Conservation (phyloP, 202 grass and related monocot genomes). For the Panicum hallii region DNA sequence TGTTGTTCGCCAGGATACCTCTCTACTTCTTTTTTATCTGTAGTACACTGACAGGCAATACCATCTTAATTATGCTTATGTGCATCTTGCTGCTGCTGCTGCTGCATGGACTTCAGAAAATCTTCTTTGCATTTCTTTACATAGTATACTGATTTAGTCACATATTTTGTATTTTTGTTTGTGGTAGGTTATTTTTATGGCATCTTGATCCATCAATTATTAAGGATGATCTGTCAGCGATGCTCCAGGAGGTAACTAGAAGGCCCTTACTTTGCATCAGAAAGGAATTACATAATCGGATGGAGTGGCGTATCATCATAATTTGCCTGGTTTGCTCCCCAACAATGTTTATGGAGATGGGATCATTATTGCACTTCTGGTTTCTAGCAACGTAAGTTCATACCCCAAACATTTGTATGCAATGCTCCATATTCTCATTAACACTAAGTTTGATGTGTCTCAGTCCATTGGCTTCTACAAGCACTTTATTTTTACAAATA, state of each 20-base stretch:
- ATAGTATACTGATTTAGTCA: constrained; percentile 32
- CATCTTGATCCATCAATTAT: constrained; percentile 75
- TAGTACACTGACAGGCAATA: constrained; percentile 18
- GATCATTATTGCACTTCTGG: constrained; percentile 68
- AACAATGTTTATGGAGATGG: constrained; percentile 67
- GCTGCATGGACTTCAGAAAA: constrained; percentile 3
- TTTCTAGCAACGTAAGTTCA: constrained; percentile 80
- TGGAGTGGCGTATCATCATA: constrained; percentile 67
- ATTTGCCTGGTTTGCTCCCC: constrained; percentile 76
- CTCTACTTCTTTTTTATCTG: neutral
- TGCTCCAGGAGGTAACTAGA: constrained; percentile 60
- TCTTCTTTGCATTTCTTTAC: constrained; percentile 13
- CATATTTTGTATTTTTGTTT: constrained; percentile 42
- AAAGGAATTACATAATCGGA: constrained; percentile 67
- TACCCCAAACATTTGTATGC: constrained; percentile 25
- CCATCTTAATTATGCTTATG: constrained; percentile 24
- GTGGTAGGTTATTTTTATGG: constrained; percentile 67
- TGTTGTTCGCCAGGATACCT: neutral
- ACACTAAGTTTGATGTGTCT: constrained; percentile 27
- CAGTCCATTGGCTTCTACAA: constrained; percentile 17
- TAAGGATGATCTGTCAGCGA: constrained; percentile 70
- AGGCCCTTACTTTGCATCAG: constrained; percentile 84
- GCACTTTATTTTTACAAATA: constrained; percentile 24
- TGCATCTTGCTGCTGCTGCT: constrained; percentile 18
- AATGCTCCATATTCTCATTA: neutral